Conservation (phyloP, 768 basidiomycete genomes). For the Podaxis sp. region DNA sequence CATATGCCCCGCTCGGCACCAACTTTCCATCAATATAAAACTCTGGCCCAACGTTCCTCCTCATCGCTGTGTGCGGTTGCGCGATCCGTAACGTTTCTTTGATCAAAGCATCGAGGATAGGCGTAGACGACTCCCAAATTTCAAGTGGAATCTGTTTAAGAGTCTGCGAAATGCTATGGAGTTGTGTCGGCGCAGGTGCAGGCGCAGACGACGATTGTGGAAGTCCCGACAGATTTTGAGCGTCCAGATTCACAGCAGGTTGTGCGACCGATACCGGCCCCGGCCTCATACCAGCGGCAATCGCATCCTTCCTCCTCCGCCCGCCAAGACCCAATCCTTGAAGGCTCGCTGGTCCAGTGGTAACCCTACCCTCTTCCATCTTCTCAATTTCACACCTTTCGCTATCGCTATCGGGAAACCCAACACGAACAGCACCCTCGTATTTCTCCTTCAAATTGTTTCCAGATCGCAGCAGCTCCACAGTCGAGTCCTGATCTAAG, state of each 20-base stretch:
- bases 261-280: background rate
- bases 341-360: background rate
- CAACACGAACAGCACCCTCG: background rate
- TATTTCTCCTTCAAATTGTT: background rate
- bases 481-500: background rate
- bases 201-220: background rate
- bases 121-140: slow-evolving; percentile 69
- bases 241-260: background rate
- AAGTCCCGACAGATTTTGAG: background rate
- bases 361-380: slow-evolving; percentile 2
- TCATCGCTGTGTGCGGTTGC: slow-evolving; percentile 80
- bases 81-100: slow-evolving; percentile 76
- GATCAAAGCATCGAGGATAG: slow-evolving; percentile 70
- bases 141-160: slow-evolving; percentile 63
- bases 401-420: background rate
- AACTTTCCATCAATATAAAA: slow-evolving; percentile 65
- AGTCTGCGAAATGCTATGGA: slow-evolving; percentile 34
- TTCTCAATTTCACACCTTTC: background rate
- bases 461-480: background rate
- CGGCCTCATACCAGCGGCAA: background rate
- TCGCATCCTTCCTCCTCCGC: slow-evolving; percentile 2
- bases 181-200: slow-evolving; percentile 10
- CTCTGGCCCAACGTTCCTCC: slow-evolving; percentile 74
- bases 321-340: background rate
- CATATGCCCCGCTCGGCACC: slow-evolving; percentile 72